These are phyloP conservation scores for Cerioporus squamosus DNA, from an alignment of 1,284 basidiomycete species.

Conservation along the genomic window DNA sequence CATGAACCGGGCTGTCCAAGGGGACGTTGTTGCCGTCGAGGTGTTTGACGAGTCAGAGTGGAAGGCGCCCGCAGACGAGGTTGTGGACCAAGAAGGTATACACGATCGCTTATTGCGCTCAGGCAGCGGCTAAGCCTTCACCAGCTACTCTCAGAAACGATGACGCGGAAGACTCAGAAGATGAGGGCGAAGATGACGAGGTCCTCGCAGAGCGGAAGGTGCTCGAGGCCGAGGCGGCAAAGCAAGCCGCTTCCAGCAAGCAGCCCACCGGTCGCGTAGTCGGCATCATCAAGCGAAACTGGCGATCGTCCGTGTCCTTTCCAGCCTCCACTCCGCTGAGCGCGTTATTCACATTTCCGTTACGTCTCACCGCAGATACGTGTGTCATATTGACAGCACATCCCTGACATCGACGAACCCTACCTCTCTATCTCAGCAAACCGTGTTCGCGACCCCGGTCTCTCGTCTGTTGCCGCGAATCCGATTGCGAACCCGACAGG, in stretches of 20 bases:
- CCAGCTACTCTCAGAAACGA: conserved; percentile 87
- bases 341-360: conserved; percentile 9
- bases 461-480: conserved; percentile 94
- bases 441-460: conserved; percentile 94
- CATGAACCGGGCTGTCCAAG: conserved; percentile 96
- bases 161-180: conserved; percentile 82
- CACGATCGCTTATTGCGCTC: conserved; percentile 10
- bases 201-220: conserved; percentile 54
- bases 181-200: conserved; percentile 53
- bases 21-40: conserved; percentile 93
- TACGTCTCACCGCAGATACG: conserved; percentile 61
- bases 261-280: conserved; percentile 94
- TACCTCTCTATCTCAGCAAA: conserved; percentile 87
- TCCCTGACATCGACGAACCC: conserved; percentile 82
- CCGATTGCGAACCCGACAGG: conserved; percentile 93
- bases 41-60: conserved; percentile 89
- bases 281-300: conserved; percentile 93
- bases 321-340: not conserved
- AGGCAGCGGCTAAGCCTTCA: conserved; percentile 5
- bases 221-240: conserved; percentile 44
- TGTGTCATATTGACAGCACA: conserved; percentile 93
- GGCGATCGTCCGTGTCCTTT: conserved; percentile 76
- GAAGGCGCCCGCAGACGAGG: conserved; percentile 92
- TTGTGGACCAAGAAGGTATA: conserved; percentile 89
- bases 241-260: conserved; percentile 51